Base-by-base conservation (phyloP, 2,329 filamentous ascomycete species). In the Diaporthe australafricana region DNA sequence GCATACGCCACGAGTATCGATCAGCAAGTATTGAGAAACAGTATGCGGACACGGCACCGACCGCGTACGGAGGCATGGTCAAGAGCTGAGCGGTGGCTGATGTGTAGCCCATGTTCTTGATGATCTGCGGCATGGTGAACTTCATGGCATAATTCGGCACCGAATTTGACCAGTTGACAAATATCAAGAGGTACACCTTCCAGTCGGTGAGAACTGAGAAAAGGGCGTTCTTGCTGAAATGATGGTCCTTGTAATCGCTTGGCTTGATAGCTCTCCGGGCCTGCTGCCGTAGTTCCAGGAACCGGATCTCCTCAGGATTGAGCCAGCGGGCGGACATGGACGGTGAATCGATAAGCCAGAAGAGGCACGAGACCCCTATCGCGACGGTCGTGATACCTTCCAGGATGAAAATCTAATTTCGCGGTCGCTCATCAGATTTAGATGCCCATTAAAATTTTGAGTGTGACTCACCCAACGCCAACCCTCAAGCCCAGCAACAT, bases 21-120 rank as follows among this genome's bases (percentile, higher is more conserved):
- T 94, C 93, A 0, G 92, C 92, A 8, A 91, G 78, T 77, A 86
- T 92, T 1, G 92, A 92, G 32, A 93, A 84, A 0, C 83, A 66
- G 2, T 94, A 83, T 0, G 92, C 93, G 0, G 92, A 75, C 2
- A 92, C 80, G 0, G 90, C 90, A 0, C 90, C 92, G 0, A 86
- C 87, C 0, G 90, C 87, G 72, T 89, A 90, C 0, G 88, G 87
- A 0, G 88, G 88, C 0, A 89, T 87, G 0, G 88, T 88, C 77
- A 89, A 86, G 2, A 89, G 79, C 75, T 89, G 84, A 4, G 86
- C 75, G n/a, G 63, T 48, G n/a, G 72, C 71, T 38, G 77, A 77
- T 11, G 75, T 75, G 74, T 78, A 83, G 1, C 81, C 81, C 77
- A 83, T 80, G 38, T 77, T 77, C 53, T 78, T 76, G 62, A 81